These are phyloP conservation scores for Phlebopus sp. DNA, from an alignment of 1,284 basidiomycete species.

Conservation along the genomic window DNA sequence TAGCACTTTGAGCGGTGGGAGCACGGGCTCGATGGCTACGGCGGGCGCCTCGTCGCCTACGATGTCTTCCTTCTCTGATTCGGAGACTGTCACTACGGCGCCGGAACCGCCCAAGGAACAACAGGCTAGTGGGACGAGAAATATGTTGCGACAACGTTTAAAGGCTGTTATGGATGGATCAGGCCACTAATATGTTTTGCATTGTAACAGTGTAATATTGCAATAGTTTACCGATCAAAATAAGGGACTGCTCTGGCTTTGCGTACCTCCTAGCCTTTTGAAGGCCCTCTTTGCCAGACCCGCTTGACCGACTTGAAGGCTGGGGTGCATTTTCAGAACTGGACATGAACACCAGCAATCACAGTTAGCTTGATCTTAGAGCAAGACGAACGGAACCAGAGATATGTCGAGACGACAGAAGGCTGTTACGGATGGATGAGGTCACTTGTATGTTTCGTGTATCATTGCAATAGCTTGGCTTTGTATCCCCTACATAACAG, in stretches of 20 bases:
- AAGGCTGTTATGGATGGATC: constrained; percentile 32
- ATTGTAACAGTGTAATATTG: constrained; percentile 24
- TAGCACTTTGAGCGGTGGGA: constrained; percentile 12
- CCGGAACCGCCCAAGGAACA: constrained; percentile 21
- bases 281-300: too few species aligned
- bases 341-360: too few species aligned
- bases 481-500: too few species aligned
- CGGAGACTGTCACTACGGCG: constrained; percentile 30
- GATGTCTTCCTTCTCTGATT: constrained; percentile 27
- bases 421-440: constrained; percentile 28
- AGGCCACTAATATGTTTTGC: constrained; percentile 11
- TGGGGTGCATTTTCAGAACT: too few species aligned
- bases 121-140: constrained; percentile 9
- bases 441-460: constrained; percentile 15
- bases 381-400: constrained; percentile 9
- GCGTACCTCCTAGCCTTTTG: too few species aligned
- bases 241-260: too few species aligned
- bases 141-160: constrained; percentile 29
- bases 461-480: not conserved
- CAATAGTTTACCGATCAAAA: too few species aligned
- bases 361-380: too few species aligned
- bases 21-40: constrained; percentile 28
- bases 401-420: constrained; percentile 30
- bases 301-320: too few species aligned
- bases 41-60: constrained; percentile 26